These are phyloP conservation scores for Pleoardoris graminearum DNA, from an alignment of 2,329 filamentous ascomycete species.

Conservation along the genomic window DNA sequence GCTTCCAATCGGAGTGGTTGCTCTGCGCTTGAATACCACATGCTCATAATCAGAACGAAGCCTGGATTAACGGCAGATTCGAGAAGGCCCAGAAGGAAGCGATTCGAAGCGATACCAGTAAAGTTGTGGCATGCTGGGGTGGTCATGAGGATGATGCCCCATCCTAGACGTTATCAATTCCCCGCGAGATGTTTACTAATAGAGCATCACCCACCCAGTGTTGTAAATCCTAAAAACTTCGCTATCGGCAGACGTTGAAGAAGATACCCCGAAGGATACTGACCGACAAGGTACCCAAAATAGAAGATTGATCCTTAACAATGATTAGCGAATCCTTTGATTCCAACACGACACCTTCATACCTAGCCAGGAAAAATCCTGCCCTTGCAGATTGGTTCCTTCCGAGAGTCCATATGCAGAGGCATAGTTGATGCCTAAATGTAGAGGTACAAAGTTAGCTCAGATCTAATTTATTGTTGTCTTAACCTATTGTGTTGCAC, in stretches of 20 bases:
- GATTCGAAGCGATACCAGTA: constrained; percentile 42
- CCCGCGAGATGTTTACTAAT: not conserved
- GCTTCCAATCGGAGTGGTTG: constrained; percentile 58
- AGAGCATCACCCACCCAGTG: constrained; percentile 31
- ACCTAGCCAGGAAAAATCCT: constrained; percentile 26
- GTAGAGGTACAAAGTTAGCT: too few relatives aligned
- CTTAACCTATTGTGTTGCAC: too few relatives aligned
- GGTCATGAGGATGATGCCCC: constrained; percentile 48
- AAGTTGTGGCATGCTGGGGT: constrained; percentile 48
- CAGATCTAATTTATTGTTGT: too few relatives aligned
- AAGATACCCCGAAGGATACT: constrained; percentile 51
- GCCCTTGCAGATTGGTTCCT: constrained; percentile 49
- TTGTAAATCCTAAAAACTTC: constrained; percentile 50
- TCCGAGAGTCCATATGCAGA: constrained; percentile 54
- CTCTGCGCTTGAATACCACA: constrained; percentile 50
- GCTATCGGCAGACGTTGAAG: constrained; percentile 53
- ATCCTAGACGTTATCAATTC: constrained; percentile 24
- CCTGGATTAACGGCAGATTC: constrained; percentile 45
- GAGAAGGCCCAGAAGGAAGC: constrained; percentile 44
- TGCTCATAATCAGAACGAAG: constrained; percentile 42
- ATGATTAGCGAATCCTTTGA: not conserved
- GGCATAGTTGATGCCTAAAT: constrained; percentile 58
- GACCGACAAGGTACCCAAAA: constrained; percentile 53
- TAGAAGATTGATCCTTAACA: constrained; percentile 52
- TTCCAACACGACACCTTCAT: constrained; percentile 2